Base-by-base conservation (phyloP, 805 yeast genomes). In the Wickerhamiella domercqiae region DNA sequence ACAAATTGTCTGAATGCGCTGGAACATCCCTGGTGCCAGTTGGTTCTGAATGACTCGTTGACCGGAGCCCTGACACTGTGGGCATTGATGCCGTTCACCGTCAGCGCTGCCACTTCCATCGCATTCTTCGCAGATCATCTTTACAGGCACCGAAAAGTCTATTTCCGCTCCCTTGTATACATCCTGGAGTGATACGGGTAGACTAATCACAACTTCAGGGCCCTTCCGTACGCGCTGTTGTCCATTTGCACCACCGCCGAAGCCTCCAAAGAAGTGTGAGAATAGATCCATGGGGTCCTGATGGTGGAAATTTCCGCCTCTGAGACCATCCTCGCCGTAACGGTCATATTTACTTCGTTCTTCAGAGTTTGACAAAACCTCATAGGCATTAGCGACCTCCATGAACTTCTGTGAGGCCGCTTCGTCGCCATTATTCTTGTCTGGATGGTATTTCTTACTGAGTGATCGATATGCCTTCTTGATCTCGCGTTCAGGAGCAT, bases 331-430 rank as follows among this genome's bases (percentile, higher is more conserved):
- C 41, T 70, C 73, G 21, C 98, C 98, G 50, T 64, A 79, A 34
- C 64, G 63, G 56, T 86, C 94, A 56, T 75, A 86, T 9, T 73
- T 64, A 20, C 63, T 50, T 42, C 78, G 68, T 57, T 80, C 79
- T 39, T 79, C 81, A 3, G 68, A 54, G 53, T 83, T 82, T 46
- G 73, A 68, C 43, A 84, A 66, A 9, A 83, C 79, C 39, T 84
- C 95, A 56, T 87, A 87, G 0, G 97, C 97, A 52, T 79, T 93
- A 13, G 94, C 94, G 21, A 90, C 70, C 57, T 84, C 93, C 36
- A 90, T 76, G 55, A 86, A 90, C 59, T 71, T 76, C 35, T 78
- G 76, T 46, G 81, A 84, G 1, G 96, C 94, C 21, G 70, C 78
- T 6, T 81, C 83, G 48, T 77, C 71, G 5, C 77, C 78, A 2